Evolutionary conservation across 2,329 filamentous ascomycete species (phyloP).

Genomic region (Fusarium sp.): DNA sequence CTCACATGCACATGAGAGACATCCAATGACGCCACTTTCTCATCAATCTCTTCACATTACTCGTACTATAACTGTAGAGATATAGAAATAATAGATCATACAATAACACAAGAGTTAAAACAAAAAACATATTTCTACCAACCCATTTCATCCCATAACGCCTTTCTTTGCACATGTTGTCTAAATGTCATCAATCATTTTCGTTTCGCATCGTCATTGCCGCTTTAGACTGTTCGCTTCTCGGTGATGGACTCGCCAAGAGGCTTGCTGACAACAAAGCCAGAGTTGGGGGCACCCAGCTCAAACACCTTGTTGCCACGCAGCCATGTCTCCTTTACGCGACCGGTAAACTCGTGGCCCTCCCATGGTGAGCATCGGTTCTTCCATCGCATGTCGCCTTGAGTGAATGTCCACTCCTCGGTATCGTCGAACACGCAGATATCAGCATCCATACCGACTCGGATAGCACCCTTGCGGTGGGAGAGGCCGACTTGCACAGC

Average conservation of each 20-base stretch:
- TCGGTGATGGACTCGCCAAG: conserved; percentile 69
- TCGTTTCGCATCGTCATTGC: conserved; percentile 18
- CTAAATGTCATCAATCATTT: conserved; percentile 20
- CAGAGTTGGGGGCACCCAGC: conserved; percentile 64
- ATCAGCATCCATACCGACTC: conserved; percentile 87
- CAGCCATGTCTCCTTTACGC: conserved; percentile 88
- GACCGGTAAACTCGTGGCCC: conserved; percentile 78
- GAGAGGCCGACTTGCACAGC: conserved; percentile 88
- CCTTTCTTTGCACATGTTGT: conserved; percentile 13
- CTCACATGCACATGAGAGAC: conserved; percentile 6
- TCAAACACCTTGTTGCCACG: conserved; percentile 80
- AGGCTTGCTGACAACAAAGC: conserved; percentile 62
- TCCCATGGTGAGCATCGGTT: conserved; percentile 95
- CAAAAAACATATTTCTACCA: not conserved
- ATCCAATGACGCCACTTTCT: conserved; percentile 32
- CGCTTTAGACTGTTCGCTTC: conserved; percentile 60
- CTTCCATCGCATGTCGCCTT: conserved; percentile 89
- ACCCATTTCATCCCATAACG: conserved; percentile 2
- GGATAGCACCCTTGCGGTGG: conserved; percentile 79
- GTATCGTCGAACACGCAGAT: conserved; percentile 91
- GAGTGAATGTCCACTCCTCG: conserved; percentile 78
- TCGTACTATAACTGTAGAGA: conserved; percentile 5
- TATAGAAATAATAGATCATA: not conserved
- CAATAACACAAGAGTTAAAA: not conserved
- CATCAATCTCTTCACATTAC: conserved; percentile 24